A percentile compares a stretch with the other conserved stretches of the same genome.
Evolutionary conservation across 169 alveolate genomes (phyloP).

Genomic region (Eimeria acervulina): DNA sequence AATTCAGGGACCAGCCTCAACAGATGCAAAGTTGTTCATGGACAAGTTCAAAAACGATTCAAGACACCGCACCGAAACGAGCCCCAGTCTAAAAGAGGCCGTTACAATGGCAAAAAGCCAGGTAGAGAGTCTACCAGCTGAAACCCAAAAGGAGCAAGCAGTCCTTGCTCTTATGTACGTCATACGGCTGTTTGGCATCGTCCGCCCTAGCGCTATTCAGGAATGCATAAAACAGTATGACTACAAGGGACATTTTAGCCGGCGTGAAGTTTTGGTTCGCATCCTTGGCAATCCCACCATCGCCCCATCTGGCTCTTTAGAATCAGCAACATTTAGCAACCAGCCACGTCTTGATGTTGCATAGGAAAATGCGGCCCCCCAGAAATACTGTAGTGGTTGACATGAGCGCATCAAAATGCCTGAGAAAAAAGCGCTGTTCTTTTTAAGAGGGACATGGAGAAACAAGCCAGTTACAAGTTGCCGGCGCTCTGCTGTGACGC

Average conservation of each 20-base stretch:
- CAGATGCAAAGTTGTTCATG: not conserved
- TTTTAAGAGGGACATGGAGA: not conserved
- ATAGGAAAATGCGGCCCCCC: not conserved
- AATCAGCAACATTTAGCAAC: not conserved
- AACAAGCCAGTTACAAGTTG: not conserved
- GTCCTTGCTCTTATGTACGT: not conserved
- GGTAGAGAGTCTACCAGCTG: not conserved
- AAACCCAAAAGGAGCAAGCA: slow-evolving; percentile 48
- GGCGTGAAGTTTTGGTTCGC: slow-evolving; percentile 32
- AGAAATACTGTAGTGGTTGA: not conserved
- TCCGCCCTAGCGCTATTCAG: slow-evolving; percentile 41
- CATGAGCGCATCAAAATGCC: not conserved
- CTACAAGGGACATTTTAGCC: slow-evolving; percentile 42
- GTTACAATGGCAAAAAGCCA: slow-evolving; percentile 8
- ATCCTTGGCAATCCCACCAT: not conserved
- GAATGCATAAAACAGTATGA: slow-evolving; percentile 53
- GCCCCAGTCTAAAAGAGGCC: not conserved
- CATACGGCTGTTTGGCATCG: not conserved
- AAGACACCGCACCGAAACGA: not conserved
- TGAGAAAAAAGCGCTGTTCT: not conserved
- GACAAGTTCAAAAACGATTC: not conserved
- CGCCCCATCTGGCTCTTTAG: not conserved
- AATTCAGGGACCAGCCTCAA: not conserved
- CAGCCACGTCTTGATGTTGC: not conserved
- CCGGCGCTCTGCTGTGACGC: not conserved